Conservation (phyloP, 345 rosid species). For the Litchi chinensis region DNA sequence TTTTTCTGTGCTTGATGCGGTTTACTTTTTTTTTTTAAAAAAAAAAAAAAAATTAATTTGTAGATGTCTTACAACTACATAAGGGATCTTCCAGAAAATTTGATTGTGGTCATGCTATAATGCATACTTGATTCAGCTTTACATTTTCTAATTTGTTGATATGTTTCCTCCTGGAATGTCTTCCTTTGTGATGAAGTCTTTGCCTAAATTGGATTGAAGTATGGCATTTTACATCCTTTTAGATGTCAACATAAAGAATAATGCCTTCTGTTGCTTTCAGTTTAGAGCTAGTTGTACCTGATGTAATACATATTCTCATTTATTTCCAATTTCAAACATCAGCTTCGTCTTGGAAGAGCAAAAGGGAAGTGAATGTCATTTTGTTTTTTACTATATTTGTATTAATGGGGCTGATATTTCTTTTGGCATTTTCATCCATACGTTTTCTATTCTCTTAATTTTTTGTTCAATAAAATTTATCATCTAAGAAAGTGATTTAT, state of each 20-base stretch:
- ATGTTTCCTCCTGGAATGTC: not conserved
- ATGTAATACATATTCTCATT: not conserved
- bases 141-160: not conserved
- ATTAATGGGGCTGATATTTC: not conserved
- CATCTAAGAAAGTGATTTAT: not conserved
- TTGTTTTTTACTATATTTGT: not conserved
- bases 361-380: not conserved
- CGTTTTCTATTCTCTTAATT: not conserved
- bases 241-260: not conserved
- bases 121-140: not conserved
- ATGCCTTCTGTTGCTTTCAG: not conserved
- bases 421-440: not conserved
- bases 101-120: not conserved
- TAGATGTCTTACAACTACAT: not conserved
- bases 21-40: not conserved
- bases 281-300: not conserved
- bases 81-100: not conserved
- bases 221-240: not conserved
- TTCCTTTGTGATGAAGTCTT: slow-evolving; percentile 2
- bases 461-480: not conserved
- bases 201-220: not conserved
- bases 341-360: not conserved
- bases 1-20: not conserved
- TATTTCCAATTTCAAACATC: not conserved
- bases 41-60: too few species aligned